phyloP scores from a whole-genome alignment of 2,329 filamentous ascomycete species.

The Thielaviopsis populi region DNA sequence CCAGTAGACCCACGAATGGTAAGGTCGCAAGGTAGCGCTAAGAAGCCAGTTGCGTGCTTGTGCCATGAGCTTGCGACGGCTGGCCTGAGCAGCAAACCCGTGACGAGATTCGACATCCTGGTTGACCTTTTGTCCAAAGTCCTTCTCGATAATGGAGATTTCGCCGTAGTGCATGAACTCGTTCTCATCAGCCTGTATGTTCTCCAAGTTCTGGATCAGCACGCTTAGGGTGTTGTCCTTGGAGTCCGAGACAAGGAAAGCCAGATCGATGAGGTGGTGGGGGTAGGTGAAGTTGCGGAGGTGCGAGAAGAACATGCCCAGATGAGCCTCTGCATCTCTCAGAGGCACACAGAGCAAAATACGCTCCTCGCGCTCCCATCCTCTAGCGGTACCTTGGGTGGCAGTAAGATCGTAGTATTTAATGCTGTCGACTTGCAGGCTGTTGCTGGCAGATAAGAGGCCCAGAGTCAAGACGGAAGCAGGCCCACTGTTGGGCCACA shows the following conservation, averaged over 20 bases:
- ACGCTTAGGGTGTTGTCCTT: conserved; percentile 77
- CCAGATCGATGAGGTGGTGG: conserved; percentile 88
- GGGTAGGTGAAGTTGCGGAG: conserved; percentile 93
- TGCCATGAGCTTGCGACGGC: conserved; percentile 89
- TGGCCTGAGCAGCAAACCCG: conserved; percentile 90
- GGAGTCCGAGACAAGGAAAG: conserved; percentile 93
- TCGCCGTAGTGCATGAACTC: conserved; percentile 78
- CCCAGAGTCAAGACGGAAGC: conserved; percentile 54
- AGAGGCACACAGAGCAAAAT: conserved; percentile 90
- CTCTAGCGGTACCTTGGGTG: conserved; percentile 77
- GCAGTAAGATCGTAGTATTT: conserved; percentile 93
- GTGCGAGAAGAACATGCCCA: conserved; percentile 98
- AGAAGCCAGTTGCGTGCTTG: conserved; percentile 95
- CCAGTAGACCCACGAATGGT: conserved; percentile 99
- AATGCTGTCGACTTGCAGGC: conserved; percentile 79
- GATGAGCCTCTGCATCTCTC: conserved; percentile 78
- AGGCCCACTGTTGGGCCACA: conserved; percentile 46
- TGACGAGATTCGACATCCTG: conserved; percentile 96
- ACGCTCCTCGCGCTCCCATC: conserved; percentile 92
- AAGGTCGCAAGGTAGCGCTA: conserved; percentile 80
- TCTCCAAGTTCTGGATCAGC: conserved; percentile 58
- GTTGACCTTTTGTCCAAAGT: conserved; percentile 95
- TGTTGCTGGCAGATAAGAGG: conserved; percentile 49
- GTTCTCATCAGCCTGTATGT: conserved; percentile 66
- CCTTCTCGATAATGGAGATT: conserved; percentile 95